A percentile compares a stretch with the other conserved stretches of the same genome.
phyloP scores from a whole-genome alignment of 1,284 basidiomycete genomes.

The Sporisorium graminicola region DNA sequence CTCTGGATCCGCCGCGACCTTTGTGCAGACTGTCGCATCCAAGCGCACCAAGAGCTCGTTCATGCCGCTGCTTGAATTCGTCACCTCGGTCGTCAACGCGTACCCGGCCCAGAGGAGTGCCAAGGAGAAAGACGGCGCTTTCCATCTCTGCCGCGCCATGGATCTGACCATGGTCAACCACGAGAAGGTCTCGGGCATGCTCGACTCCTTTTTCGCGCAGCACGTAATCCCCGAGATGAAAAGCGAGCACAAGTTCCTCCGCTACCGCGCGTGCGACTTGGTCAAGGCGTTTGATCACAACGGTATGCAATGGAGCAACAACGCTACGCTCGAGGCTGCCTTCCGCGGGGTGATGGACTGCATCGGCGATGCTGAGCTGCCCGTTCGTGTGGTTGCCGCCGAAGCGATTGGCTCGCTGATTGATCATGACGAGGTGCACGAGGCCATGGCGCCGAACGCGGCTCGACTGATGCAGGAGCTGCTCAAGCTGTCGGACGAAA shows the following conservation, averaged over 20 bases:
- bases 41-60: slow-evolving; percentile 66
- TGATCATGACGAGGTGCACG: slow-evolving; percentile 77
- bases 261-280: slow-evolving; percentile 63
- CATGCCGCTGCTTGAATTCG: slow-evolving; percentile 64
- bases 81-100: slow-evolving; percentile 63
- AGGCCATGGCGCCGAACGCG: slow-evolving; percentile 81
- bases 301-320: slow-evolving; percentile 62
- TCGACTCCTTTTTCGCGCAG: slow-evolving; percentile 65
- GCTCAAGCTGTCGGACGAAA: slow-evolving; percentile 87
- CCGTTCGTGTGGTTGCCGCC: slow-evolving; percentile 86
- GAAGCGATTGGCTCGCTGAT: slow-evolving; percentile 84
- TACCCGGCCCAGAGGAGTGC: slow-evolving; percentile 56
- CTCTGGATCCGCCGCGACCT: slow-evolving; percentile 51
- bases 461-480: slow-evolving; percentile 90
- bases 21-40: slow-evolving; percentile 54
- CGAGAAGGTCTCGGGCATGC: slow-evolving; percentile 54
- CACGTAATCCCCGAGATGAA: slow-evolving; percentile 65
- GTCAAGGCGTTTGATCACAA: slow-evolving; percentile 62
- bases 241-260: slow-evolving; percentile 60
- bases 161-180: slow-evolving; percentile 61
- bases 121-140: slow-evolving; percentile 66
- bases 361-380: slow-evolving; percentile 78
- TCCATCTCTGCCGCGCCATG: slow-evolving; percentile 62
- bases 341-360: slow-evolving; percentile 67
- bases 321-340: slow-evolving; percentile 59